Evolutionary conservation across 2,329 filamentous ascomycete genomes (phyloP).

Genomic region (Onygenales sp.): DNA sequence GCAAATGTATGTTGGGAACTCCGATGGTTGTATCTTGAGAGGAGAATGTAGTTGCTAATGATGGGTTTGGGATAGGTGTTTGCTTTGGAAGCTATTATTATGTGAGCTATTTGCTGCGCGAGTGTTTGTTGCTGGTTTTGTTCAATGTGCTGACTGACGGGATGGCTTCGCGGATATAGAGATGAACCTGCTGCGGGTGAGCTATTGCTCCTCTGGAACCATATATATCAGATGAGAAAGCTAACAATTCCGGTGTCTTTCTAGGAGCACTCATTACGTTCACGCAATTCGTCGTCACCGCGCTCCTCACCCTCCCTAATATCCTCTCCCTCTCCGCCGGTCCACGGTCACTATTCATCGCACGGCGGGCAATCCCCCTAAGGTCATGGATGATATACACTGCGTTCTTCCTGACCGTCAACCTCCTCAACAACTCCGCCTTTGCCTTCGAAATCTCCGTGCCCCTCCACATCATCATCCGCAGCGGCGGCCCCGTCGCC

Average conservation of each 20-base stretch:
- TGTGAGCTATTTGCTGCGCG: constrained; percentile 48
- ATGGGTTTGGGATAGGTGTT: constrained; percentile 57
- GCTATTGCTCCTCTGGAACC: constrained; percentile 7
- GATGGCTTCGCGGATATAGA: constrained; percentile 36
- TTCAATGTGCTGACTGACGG: constrained; percentile 6
- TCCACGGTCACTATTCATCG: constrained; percentile 62
- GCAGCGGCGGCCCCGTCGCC: constrained; percentile 90
- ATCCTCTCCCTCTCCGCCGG: constrained; percentile 56
- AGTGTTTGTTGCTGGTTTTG: not conserved
- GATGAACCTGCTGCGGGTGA: constrained; percentile 76
- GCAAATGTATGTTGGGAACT: constrained; percentile 59
- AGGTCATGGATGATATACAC: constrained; percentile 83
- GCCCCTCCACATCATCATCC: constrained; percentile 90
- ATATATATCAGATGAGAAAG: not conserved
- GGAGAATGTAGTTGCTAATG: not conserved
- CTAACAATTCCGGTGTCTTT: not conserved
- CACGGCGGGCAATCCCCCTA: constrained; percentile 70
- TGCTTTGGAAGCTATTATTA: constrained; percentile 87
- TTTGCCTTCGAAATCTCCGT: constrained; percentile 97
- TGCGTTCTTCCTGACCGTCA: constrained; percentile 82
- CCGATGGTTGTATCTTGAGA: not conserved
- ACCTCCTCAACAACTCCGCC: constrained; percentile 93
- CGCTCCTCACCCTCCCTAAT: constrained; percentile 64
- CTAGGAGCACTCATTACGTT: constrained; percentile 77
- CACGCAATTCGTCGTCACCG: constrained; percentile 78